phyloP scores from a whole-genome alignment of 2,329 filamentous ascomycete species.

The Epichloe baconii region DNA sequence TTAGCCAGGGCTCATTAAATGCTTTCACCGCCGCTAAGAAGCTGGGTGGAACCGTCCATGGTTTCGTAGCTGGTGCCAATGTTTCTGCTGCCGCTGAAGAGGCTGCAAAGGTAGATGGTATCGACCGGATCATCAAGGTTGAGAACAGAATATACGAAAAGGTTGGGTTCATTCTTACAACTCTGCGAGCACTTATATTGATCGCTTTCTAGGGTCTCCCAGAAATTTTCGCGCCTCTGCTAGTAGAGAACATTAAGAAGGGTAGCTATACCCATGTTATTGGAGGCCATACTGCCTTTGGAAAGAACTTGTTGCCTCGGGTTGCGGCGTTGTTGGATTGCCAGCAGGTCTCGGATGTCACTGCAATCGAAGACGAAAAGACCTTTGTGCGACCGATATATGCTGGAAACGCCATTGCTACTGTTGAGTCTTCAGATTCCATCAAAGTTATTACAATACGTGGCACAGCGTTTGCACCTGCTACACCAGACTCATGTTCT shows the following conservation, averaged over 20 bases:
- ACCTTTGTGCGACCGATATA: slow-evolving; percentile 96
- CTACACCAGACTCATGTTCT: slow-evolving; percentile 56
- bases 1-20: slow-evolving; percentile 70
- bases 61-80: slow-evolving; percentile 71
- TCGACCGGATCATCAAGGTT: slow-evolving; percentile 83
- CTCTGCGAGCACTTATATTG: slow-evolving; percentile 3
- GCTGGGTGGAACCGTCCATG: slow-evolving; percentile 74
- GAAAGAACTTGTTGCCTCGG: slow-evolving; percentile 85
- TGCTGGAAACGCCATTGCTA: slow-evolving; percentile 92
- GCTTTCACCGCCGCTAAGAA: slow-evolving; percentile 78
- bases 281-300: slow-evolving; percentile 85
- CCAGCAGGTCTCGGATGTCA: slow-evolving; percentile 91
- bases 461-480: slow-evolving; percentile 78
- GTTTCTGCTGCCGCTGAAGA: slow-evolving; percentile 66
- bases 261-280: slow-evolving; percentile 88
- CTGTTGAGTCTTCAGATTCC: slow-evolving; percentile 76
- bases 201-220: slow-evolving; percentile 53
- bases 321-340: slow-evolving; percentile 84
- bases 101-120: slow-evolving; percentile 75
- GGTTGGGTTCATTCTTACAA: slow-evolving; percentile 31
- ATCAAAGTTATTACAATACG: slow-evolving; percentile 87
- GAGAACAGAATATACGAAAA: slow-evolving; percentile 89
- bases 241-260: slow-evolving; percentile 95
- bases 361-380: slow-evolving; percentile 71
- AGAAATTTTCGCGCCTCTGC: slow-evolving; percentile 85